These are phyloP conservation scores for Neurospora crassa DNA, from an alignment of 2,329 filamentous ascomycete species.

Conservation along the genomic window DNA sequence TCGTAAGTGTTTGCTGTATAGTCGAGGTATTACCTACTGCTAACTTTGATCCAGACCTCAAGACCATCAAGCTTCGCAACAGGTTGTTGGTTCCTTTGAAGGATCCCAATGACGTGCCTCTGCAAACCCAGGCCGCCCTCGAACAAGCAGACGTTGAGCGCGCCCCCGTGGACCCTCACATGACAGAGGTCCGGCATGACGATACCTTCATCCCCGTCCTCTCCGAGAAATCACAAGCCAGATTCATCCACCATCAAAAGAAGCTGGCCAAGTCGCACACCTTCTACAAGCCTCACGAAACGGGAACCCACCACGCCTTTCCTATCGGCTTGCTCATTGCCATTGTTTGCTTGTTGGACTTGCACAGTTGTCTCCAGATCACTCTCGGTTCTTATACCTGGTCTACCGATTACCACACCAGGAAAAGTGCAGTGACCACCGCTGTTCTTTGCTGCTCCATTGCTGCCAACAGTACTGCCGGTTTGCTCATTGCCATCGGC, in stretches of 20 bases:
- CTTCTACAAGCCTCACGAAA: constrained; percentile 86
- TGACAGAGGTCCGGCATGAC: constrained; percentile 27
- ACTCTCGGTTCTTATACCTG: constrained; percentile 70
- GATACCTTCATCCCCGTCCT: constrained; percentile 50
- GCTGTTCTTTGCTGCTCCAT: constrained; percentile 75
- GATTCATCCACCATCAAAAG: constrained; percentile 64
- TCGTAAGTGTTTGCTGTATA: constrained; percentile 22
- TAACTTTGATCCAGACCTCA: constrained; percentile 25
- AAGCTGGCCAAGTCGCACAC: constrained; percentile 78
- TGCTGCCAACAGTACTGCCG: constrained; percentile 66
- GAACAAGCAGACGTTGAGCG: constrained; percentile 31
- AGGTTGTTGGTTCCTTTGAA: constrained; percentile 52
- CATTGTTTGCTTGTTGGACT: constrained; percentile 70
- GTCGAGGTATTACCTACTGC: constrained; percentile 24
- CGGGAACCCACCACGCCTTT: constrained; percentile 70
- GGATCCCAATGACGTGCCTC: constrained; percentile 60
- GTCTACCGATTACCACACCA: constrained; percentile 61
- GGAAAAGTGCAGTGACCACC: constrained; percentile 65
- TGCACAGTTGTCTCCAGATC: constrained; percentile 72
- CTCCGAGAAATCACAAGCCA: constrained; percentile 54
- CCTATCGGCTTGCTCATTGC: constrained; percentile 64
- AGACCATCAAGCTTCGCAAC: constrained; percentile 56
- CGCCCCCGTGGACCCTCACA: background rate
- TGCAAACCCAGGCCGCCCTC: constrained; percentile 4
- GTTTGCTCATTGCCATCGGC: constrained; percentile 66